Base-by-base conservation (phyloP, 352 stramenopile genomes). In the Pythium phragmiticola region DNA sequence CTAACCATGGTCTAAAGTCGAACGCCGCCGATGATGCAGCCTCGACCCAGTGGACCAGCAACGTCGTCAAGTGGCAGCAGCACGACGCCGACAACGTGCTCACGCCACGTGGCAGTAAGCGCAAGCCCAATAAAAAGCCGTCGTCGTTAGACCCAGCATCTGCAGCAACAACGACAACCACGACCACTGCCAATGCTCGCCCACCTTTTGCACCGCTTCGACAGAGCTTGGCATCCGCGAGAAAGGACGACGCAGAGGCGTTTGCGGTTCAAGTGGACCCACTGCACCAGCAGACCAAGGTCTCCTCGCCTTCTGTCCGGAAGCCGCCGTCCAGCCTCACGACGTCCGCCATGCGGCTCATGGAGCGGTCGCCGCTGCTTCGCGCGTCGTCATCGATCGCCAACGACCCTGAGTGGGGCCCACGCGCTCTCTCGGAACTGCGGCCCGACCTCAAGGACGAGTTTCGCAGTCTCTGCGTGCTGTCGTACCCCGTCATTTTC, bases 331-430 rank as follows among this genome's bases (percentile, higher is more conserved):
- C n/a, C 57, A 55, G 64, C 59, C 49, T 72, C 21, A 36, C 43
- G 3, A 63, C 34, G 37, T 65, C 72, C 23, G 45, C 62, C 33
- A 78, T 76, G 36, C 66, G 67, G 16, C 33, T 65, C 36, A 65
- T 72, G 41, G 79, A 88, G 53, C 62, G 69, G 5, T 53, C 62
- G 12, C 76, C 76, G 36, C 57, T 87, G 52, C 74, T 89, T 19
- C 66, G 68, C 23, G 62, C 66, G 8, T 66, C 56, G 45, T 55
- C 66, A 26, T 69, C 59, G 48, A 66, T 68, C 19, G 48, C 66
- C 28, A 57, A 67, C 28, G 73, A 80, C 50, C 63, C 69, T 8
- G 73, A 80, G 52, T 72, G 72, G 52, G 69, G 66, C 37, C 48
- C 63, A 26, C 47, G 42, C 9, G 52, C 26, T 30, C 26, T 30